Evolutionary conservation across 2,329 filamentous ascomycete genomes (phyloP).

Genomic region (Knufia fluminis): DNA sequence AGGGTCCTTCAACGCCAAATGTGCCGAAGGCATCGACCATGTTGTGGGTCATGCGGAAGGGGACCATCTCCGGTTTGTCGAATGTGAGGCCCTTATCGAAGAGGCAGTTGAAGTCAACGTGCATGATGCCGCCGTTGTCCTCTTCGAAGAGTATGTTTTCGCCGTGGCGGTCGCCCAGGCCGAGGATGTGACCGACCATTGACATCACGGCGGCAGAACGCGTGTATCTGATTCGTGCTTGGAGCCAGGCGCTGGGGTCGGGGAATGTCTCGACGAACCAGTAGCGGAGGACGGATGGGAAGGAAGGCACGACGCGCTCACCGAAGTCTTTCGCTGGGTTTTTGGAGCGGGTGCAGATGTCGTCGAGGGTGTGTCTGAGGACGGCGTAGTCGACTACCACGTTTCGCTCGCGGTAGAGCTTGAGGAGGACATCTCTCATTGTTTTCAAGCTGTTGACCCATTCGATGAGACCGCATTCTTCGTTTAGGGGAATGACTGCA

Average conservation of each 20-base stretch:
- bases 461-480: constrained; percentile 95
- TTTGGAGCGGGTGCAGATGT: constrained; percentile 48
- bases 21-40: constrained; percentile 95
- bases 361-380: constrained; percentile 52
- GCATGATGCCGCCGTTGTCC: constrained; percentile 84
- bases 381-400: constrained; percentile 55
- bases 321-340: constrained; percentile 43
- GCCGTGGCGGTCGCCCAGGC: constrained; percentile 85
- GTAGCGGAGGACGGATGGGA: constrained; percentile 74
- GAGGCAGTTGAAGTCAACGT: constrained; percentile 98
- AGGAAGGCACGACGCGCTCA: constrained; percentile 42
- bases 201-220: constrained; percentile 96
- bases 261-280: constrained; percentile 97
- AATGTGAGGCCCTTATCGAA: constrained; percentile 98
- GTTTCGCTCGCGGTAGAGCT: constrained; percentile 65
- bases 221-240: constrained; percentile 78
- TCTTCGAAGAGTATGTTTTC: constrained; percentile 96
- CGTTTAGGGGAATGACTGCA: constrained; percentile 89
- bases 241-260: constrained; percentile 85
- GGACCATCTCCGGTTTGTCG: constrained; percentile 85
- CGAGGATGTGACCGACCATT: constrained; percentile 95
- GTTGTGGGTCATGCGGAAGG: constrained; percentile 95
- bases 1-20: constrained; percentile 87
- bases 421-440: constrained; percentile 79
- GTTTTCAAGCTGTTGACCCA: constrained; percentile 97